Percentiles rank a stretch among this genome's conserved stretches.
Evolutionary conservation across 257 asterid species (phyloP).

Genomic region (Catharanthus roseus): DNA sequence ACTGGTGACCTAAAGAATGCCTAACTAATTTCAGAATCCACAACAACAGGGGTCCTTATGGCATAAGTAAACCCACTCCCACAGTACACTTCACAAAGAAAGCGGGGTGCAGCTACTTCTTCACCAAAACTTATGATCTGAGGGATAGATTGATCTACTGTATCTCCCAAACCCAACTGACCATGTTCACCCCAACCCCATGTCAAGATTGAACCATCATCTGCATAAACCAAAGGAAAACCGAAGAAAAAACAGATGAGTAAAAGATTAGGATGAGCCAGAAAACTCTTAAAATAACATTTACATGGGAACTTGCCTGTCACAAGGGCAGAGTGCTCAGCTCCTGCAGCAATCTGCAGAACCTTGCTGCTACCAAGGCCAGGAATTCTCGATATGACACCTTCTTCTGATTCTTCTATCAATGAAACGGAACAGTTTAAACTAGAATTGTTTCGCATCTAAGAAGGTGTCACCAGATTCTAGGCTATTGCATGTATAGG

Average conservation of each 20-base stretch:
- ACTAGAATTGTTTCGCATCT: background rate
- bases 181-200: constrained; percentile 99
- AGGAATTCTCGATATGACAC: constrained; percentile 23
- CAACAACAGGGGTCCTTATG: constrained; percentile 25
- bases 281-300: background rate
- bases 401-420: constrained; percentile 32
- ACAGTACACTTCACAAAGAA: constrained; percentile 49
- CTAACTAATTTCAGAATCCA: constrained; percentile 13
- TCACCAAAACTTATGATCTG: constrained; percentile 36
- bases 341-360: constrained; percentile 69
- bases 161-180: constrained; percentile 80
- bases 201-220: constrained; percentile 58
- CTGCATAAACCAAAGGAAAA: constrained; percentile 29
- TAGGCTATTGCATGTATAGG: background rate
- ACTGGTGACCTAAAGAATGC: too few species aligned
- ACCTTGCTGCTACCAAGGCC: constrained; percentile 35
- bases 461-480: background rate
- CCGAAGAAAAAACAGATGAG: background rate
- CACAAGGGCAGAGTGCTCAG: constrained; percentile 82
- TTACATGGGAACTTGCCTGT: constrained; percentile 43
- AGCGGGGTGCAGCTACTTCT: constrained; percentile 13
- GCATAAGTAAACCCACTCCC: constrained; percentile 87
- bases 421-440: background rate
- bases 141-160: constrained; percentile 49
- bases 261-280: background rate